Percentiles rank a stretch among this genome's conserved stretches.
Conservation (phyloP, 495 filamentous ascomycete species). For the Penicillium nucicola region DNA sequence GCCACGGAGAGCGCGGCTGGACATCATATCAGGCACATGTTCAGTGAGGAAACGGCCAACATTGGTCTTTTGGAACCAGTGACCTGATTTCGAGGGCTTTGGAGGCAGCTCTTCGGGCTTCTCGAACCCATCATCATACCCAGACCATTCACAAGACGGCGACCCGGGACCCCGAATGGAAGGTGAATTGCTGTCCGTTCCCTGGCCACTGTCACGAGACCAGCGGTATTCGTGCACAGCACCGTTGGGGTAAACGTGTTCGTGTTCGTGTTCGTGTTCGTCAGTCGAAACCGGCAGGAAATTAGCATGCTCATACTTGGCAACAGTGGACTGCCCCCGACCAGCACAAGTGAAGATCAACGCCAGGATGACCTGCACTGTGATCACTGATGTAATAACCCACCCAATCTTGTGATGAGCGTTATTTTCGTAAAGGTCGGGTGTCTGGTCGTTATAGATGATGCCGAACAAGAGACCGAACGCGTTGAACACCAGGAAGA, state of each 20-base stretch:
- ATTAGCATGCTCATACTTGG: conserved; percentile 38
- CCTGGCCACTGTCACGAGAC: conserved; percentile 87
- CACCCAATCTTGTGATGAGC: conserved; percentile 88
- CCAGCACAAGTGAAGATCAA: conserved; percentile 55
- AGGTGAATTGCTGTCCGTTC: conserved; percentile 69
- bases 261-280: conserved; percentile 60
- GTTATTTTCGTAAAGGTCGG: conserved; percentile 86
- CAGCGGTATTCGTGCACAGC: conserved; percentile 54
- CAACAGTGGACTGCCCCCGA: conserved; percentile 24
- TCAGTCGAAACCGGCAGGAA: conserved; percentile 70
- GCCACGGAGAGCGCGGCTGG: conserved; percentile 56
- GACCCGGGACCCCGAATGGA: conserved; percentile 65
- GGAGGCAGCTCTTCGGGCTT: conserved; percentile 48
- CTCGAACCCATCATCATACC: conserved; percentile 51
- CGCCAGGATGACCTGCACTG: conserved; percentile 65
- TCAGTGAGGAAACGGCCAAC: conserved; percentile 46
- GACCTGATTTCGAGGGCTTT: conserved; percentile 26
- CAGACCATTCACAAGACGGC: conserved; percentile 50
- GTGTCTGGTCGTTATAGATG: conserved; percentile 78
- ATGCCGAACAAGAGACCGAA: conserved; percentile 68
- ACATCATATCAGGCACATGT: conserved; percentile 55
- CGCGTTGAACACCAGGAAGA: conserved; percentile 71
- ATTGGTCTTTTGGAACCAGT: conserved; percentile 43
- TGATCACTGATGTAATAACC: conserved; percentile 70
- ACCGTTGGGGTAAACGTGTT: conserved; percentile 46